Evolutionary conservation across 345 rosid genomes (phyloP).

Genomic region (Citrus glauca): DNA sequence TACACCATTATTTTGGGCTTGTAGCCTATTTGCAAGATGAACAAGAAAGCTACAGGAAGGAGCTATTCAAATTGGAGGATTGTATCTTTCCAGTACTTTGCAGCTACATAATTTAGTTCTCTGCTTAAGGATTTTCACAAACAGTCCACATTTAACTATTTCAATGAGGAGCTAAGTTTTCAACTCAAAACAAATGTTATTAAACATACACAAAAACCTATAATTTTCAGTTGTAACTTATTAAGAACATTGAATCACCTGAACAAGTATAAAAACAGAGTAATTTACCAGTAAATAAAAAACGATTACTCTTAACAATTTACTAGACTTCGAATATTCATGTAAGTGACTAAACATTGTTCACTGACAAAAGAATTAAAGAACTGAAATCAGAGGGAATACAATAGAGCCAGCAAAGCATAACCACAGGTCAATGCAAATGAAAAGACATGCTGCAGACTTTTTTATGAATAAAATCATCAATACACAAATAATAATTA

Average conservation of each 20-base stretch:
- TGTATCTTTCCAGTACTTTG: background rate
- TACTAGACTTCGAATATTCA: background rate
- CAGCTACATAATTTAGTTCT: background rate
- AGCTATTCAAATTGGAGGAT: background rate
- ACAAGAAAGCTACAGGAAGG: background rate
- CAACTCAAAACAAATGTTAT: background rate
- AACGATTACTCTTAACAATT: background rate
- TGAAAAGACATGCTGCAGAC: background rate
- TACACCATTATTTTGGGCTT: background rate
- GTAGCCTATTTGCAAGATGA: background rate
- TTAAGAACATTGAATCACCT: background rate
- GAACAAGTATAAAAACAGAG: background rate
- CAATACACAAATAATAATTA: background rate
- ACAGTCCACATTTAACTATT: background rate
- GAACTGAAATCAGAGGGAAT: background rate
- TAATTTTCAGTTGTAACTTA: background rate
- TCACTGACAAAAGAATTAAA: background rate
- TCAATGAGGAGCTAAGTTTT: background rate
- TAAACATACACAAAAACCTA: background rate
- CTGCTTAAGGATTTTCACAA: background rate
- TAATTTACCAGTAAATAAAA: background rate
- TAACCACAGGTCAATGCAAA: background rate
- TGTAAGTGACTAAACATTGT: background rate
- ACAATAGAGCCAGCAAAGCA: background rate
- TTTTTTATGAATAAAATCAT: background rate